These are phyloP conservation scores for Abrus precatorius DNA, from an alignment of 306 rosid species.

Conservation along the genomic window DNA sequence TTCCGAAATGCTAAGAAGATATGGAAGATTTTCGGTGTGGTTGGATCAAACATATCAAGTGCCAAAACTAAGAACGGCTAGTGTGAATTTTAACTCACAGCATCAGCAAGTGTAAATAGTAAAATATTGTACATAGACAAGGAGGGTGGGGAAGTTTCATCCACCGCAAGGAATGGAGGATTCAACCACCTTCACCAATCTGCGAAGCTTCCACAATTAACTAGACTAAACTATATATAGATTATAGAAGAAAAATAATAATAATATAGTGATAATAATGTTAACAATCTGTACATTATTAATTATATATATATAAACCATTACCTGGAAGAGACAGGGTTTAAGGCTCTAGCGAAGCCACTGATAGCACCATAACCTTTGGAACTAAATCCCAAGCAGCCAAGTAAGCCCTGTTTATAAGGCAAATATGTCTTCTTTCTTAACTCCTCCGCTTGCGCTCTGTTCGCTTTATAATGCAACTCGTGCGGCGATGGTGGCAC, in stretches of 20 bases:
- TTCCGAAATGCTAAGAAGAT: neutral
- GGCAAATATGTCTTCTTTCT: slow-evolving; percentile 94
- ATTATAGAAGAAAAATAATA: neutral
- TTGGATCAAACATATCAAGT: neutral
- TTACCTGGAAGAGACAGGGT: slow-evolving; percentile 96
- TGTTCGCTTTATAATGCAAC: slow-evolving; percentile 83
- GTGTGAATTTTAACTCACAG: neutral
- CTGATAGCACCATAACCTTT: slow-evolving; percentile 95
- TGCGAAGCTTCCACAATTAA: neutral
- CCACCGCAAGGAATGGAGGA: slow-evolving; percentile 34
- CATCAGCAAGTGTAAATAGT: slow-evolving; percentile 39
- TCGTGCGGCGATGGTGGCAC: slow-evolving; percentile 82
- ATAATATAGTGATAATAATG: slow-evolving; percentile 19
- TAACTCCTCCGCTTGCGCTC: slow-evolving; percentile 95
- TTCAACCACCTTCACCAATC: too few relatives aligned
- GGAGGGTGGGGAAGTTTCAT: slow-evolving; percentile 33
- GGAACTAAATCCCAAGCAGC: slow-evolving; percentile 95
- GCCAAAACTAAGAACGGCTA: neutral
- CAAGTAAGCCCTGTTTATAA: slow-evolving; percentile 86
- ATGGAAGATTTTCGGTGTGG: neutral
- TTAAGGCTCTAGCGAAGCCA: slow-evolving; percentile 93
- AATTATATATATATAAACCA: too few relatives aligned
- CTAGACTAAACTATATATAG: neutral
- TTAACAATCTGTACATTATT: slow-evolving; percentile 50
- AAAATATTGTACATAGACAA: slow-evolving; percentile 43